phyloP scores from a whole-genome alignment of 1,284 basidiomycete genomes.

The Jaminaea rosea region DNA sequence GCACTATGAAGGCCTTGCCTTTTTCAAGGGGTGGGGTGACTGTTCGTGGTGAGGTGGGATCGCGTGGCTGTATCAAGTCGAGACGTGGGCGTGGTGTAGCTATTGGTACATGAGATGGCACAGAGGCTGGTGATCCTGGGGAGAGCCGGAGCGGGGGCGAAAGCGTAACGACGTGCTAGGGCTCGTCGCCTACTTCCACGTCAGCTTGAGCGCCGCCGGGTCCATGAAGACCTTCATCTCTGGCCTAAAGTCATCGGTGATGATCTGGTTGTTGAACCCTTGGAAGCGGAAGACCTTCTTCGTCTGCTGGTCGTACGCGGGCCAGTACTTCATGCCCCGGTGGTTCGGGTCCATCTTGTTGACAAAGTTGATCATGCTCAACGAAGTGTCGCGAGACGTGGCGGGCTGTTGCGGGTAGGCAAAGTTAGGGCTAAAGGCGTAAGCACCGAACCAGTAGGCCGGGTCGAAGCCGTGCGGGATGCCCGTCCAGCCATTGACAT shows the following conservation, averaged over 20 bases:
- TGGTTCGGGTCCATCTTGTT: not conserved
- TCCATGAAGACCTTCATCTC: not conserved
- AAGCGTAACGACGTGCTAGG: no score
- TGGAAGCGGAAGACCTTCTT: not conserved
- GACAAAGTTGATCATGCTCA: not conserved
- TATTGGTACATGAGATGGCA: no score
- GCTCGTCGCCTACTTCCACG: no score
- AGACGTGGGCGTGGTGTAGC: no score
- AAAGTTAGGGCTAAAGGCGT: slow-evolving; percentile 8
- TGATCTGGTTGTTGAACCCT: not conserved
- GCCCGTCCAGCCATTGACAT: slow-evolving; percentile 3
- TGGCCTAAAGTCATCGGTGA: not conserved
- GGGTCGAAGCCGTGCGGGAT: not conserved
- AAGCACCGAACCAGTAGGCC: not conserved
- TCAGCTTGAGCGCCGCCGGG: not conserved
- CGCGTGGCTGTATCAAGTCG: no score
- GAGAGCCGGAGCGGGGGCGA: no score
- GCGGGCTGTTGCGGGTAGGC: not conserved
- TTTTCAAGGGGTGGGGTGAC: no score
- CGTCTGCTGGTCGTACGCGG: not conserved
- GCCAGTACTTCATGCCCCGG: not conserved
- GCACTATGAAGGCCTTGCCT: no score
- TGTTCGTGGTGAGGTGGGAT: no score
- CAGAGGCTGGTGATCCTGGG: no score
- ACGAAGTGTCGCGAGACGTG: not conserved